phyloP scores from a whole-genome alignment of 1,284 basidiomycete species.

The Cryptococcus sp. region DNA sequence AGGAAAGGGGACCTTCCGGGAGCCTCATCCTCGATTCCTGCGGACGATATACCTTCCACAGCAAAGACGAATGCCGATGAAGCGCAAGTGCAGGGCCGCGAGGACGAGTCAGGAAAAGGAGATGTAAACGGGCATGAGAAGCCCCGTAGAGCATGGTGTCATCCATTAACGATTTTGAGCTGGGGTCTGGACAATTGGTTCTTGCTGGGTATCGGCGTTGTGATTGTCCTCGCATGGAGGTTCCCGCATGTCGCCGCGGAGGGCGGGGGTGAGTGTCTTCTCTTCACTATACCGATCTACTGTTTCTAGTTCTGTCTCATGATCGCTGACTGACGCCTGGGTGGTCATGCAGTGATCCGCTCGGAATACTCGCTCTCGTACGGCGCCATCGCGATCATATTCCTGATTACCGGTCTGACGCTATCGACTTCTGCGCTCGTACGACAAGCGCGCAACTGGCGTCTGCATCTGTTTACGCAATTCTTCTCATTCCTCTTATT shows the following conservation, averaged over 20 bases:
- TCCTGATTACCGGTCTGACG: slow-evolving; percentile 46
- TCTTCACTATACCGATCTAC: background rate
- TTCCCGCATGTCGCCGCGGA: slow-evolving; percentile 29
- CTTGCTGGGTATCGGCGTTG: slow-evolving; percentile 34
- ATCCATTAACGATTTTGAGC: slow-evolving; percentile 10
- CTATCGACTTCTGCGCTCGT: slow-evolving; percentile 30
- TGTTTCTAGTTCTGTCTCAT: background rate
- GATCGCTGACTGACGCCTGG: background rate
- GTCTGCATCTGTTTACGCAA: slow-evolving; percentile 43
- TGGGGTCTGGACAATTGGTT: slow-evolving; percentile 30
- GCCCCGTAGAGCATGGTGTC: slow-evolving; percentile 9
- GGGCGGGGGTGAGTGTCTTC: slow-evolving; percentile 23
- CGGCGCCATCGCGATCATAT: slow-evolving; percentile 45
- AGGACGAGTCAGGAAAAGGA: background rate
- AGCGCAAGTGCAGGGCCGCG: background rate
- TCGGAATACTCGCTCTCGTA: slow-evolving; percentile 34
- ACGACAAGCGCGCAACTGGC: slow-evolving; percentile 31
- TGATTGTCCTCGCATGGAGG: slow-evolving; percentile 33
- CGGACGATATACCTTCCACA: background rate
- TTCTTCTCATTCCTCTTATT: slow-evolving; percentile 42
- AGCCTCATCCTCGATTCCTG: too few relatives aligned
- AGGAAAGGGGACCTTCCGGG: too few relatives aligned
- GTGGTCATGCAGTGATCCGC: slow-evolving; percentile 17
- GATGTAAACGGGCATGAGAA: background rate
- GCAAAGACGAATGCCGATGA: background rate